Evolutionary conservation across 352 stramenopile species (phyloP).

Genomic region (Globisporangium alternatum): DNA sequence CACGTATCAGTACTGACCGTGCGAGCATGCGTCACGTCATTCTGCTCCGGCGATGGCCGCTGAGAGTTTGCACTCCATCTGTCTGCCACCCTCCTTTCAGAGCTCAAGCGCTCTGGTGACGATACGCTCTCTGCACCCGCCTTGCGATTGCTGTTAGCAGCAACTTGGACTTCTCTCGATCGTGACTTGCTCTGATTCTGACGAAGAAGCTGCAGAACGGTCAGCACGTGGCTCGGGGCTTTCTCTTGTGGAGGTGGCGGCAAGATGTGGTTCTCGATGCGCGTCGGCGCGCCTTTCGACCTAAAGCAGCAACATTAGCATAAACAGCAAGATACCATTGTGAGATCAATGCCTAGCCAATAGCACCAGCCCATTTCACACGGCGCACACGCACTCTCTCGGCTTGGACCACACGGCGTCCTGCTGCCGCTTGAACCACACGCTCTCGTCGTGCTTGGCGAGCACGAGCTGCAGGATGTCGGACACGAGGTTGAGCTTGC

Average conservation of each 20-base stretch:
- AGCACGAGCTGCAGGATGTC: constrained; percentile 47
- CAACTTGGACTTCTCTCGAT: not conserved
- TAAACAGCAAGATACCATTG: not conserved
- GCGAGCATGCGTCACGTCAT: not conserved
- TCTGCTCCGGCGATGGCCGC: not conserved
- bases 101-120: not conserved
- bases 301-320: constrained; percentile 1
- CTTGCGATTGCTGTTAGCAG: not conserved
- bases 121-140: not conserved
- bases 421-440: constrained; percentile 36
- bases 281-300: constrained; percentile 9
- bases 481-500: constrained; percentile 52
- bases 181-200: not conserved
- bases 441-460: constrained; percentile 46
- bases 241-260: constrained; percentile 11
- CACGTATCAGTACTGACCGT: not conserved
- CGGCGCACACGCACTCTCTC: constrained; percentile 18
- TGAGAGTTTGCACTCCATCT: not conserved
- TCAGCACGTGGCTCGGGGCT: constrained; percentile 26
- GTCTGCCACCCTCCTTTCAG: not conserved
- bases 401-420: constrained; percentile 58
- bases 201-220: constrained; percentile 34
- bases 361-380: not conserved
- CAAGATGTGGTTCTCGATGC: constrained; percentile 47
- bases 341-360: not conserved